Base-by-base conservation (phyloP, 73 alveolate species). In the Symbiodinium pilosum region DNA sequence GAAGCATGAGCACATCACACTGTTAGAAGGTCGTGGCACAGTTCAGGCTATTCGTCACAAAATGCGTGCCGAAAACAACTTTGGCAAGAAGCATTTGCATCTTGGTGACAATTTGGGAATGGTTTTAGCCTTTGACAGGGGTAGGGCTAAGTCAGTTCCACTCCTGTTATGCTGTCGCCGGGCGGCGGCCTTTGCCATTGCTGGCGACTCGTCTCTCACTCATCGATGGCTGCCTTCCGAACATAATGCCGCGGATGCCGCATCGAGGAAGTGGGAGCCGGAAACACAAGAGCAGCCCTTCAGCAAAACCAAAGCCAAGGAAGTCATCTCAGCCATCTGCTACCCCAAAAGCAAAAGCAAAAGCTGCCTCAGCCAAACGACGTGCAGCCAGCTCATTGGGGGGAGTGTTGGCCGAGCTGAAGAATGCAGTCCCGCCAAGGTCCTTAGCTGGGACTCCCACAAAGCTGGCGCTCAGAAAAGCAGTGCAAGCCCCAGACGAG, bases 51-150 rank as follows among this genome's bases (percentile, higher is more conserved):
- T 89, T 30, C 42, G 87, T 40, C 96, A 89, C 52, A 59, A 69
- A 69, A 30, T 47, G 30, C 47, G 96, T 2, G 43, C 32, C 3
- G 12, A 1, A 20, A 24, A 26, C 18, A 40, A 32, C 43, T 89
- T 40, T 28, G 71, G 71, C 69, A 21, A 64, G 18, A 64, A 75
- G 28, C 87, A 69, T 68, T 39, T 89, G 84, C 96, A 89, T 32
- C 51, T 89, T 28, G 69, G 96, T n/a, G 96, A 89, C 87, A 89
- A 89, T 20, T 40, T 89, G 9, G 96, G 96, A 18, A 69, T 89
- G 96, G 51, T 44, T 18, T 38, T 89, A 0, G 64, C 83, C 2
- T 75, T 92, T 71, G 98, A 71, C 64, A 71, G 91, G 30, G 94
- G 94, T 4, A 52, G 94, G 42, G 94, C 93, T 28, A 86, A 86